Base-by-base conservation (phyloP, 2,329 filamentous ascomycete genomes). In the Alternaria longipes region DNA sequence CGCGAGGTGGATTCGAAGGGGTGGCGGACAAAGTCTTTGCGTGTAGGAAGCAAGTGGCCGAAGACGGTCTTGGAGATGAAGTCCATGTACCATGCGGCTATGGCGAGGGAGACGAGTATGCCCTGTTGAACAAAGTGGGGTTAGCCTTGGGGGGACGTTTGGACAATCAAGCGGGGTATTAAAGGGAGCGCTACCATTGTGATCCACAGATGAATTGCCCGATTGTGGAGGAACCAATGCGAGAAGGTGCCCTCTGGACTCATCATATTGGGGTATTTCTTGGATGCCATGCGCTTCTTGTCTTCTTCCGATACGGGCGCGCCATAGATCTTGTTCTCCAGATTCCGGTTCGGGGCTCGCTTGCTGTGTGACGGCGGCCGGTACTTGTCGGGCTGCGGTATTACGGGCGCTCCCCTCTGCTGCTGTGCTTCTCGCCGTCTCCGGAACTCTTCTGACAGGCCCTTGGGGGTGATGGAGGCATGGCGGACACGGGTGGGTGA, bases 381-480 rank as follows among this genome's bases (percentile, higher is more conserved):
- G 84, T 97, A 98, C 77, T 90, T 91, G 73, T 91, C 86, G 24
- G 94, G 94, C 80, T 97, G 93, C 71, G 92, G 92, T 66, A 99
- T 76, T 26, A 75, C 71, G 36, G 89, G 85, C 36, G 87, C 86
- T 1, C 60, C 53, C 49, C 67, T 67, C 56, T 65, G 64, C 79
- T 81, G 78, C 46, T 70, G 66, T 41, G 73, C 68, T 53, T 71
- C 66, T 53, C 67, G 66, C 45, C 71, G 63, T 36, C 68, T 67
- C 30, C 66, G 67, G 53, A 76, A 74, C 46, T 76, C 72, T 49
- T 74, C 74, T 7, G 71, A 73, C 38, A 74, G 71, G n/a, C 69
- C 68, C 56, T 66, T 72, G 30, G 70, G 54, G 18, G 72, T 61
- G 9, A 60, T 64, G 52, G 76, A 78, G n/a, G 75, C 75, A 72